phyloP scores from a whole-genome alignment of 129 eudicot species.

The Solidago caesia region DNA sequence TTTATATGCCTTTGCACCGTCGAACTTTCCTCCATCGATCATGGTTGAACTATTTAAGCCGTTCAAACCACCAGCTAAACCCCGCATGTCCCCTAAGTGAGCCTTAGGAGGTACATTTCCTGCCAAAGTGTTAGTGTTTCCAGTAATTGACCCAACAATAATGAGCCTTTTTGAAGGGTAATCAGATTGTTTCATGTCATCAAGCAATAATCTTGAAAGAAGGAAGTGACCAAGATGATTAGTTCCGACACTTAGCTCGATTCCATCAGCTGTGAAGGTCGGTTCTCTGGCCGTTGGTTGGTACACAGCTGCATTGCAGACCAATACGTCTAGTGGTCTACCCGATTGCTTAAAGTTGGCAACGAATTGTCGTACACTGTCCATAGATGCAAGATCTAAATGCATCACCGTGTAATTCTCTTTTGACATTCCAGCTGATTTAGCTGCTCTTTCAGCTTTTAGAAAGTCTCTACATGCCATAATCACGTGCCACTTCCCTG shows the following conservation, averaged over 20 bases:
- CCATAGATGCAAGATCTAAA: constrained; percentile 76
- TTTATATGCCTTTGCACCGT: constrained; percentile 86
- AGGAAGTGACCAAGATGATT: constrained; percentile 84
- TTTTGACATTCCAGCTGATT: constrained; percentile 64
- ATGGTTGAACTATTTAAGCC: constrained; percentile 77
- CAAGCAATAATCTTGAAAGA: constrained; percentile 64
- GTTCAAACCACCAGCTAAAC: constrained; percentile 62
- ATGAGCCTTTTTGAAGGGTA: constrained; percentile 77
- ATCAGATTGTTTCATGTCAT: constrained; percentile 75
- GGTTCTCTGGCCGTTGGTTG: constrained; percentile 86
- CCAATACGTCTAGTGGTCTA: constrained; percentile 68
- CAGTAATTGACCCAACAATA: constrained; percentile 82
- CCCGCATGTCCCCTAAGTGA: constrained; percentile 73
- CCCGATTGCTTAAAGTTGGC: constrained; percentile 62
- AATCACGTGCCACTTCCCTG: constrained; percentile 75
- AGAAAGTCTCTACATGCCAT: constrained; percentile 90
- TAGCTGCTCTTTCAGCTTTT: constrained; percentile 77
- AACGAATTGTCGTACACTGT: constrained; percentile 83
- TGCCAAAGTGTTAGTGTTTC: constrained; percentile 77
- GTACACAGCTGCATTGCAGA: constrained; percentile 90
- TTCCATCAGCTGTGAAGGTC: constrained; percentile 80
- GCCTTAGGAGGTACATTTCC: constrained; percentile 90
- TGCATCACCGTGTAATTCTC: constrained; percentile 84
- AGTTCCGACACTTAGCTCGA: constrained; percentile 84
- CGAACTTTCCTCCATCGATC: constrained; percentile 76